Percentiles rank a stretch among this genome's conserved stretches.
Conservation (phyloP, 257 asterid genomes). For the Ajuga chamaepitys region DNA sequence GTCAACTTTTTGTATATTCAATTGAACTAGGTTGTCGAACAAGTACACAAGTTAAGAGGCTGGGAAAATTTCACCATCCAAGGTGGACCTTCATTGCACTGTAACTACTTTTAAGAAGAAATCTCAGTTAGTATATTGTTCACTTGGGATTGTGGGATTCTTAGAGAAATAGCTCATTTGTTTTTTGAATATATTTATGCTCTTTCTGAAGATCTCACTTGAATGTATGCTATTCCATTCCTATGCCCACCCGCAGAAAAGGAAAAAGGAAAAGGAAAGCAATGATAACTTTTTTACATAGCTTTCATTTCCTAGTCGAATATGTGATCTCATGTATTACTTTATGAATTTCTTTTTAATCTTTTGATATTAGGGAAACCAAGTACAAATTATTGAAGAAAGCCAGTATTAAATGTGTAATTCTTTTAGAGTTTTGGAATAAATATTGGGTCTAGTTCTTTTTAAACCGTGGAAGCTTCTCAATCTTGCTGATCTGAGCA, state of each 20-base stretch:
- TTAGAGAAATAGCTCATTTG: not conserved
- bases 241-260: not conserved
- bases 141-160: not conserved
- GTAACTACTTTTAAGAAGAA: not conserved
- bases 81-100: not conserved
- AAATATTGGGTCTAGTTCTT: too few relatives aligned
- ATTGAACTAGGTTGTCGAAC: constrained; percentile 4
- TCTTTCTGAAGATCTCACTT: not conserved
- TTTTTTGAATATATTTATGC: not conserved
- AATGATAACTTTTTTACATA: not conserved
- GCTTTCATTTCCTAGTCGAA: not conserved
- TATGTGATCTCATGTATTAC: not conserved
- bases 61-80: constrained; percentile 1
- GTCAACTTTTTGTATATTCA: not conserved
- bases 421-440: not conserved
- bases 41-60: not conserved
- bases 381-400: too few relatives aligned
- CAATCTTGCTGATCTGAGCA: not conserved
- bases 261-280: not conserved
- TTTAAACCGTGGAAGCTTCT: not conserved
- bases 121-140: not conserved
- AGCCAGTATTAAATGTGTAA: not conserved
- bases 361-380: not conserved
- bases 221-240: not conserved
- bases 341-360: not conserved